Percentiles rank a stretch among this genome's conserved stretches.
These are phyloP conservation scores for Diaporthe humulicola DNA, from an alignment of 2,329 filamentous ascomycete species.

Conservation along the genomic window DNA sequence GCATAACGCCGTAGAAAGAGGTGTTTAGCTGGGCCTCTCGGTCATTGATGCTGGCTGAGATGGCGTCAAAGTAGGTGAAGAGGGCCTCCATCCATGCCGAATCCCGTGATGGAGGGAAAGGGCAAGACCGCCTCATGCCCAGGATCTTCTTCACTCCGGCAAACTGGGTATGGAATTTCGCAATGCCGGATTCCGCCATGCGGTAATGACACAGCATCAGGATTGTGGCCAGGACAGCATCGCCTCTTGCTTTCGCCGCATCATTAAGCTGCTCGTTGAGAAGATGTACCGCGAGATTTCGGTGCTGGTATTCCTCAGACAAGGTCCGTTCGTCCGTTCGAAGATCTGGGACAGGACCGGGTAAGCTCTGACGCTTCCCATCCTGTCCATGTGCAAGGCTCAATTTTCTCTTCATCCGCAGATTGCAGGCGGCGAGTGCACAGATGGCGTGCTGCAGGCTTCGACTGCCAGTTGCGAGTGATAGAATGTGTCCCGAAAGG, in stretches of 20 bases:
- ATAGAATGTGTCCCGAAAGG: conserved; percentile 86
- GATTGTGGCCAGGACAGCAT: conserved; percentile 89
- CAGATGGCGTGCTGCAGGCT: conserved; percentile 94
- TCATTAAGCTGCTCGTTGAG: conserved; percentile 89
- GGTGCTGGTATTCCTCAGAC: conserved; percentile 87
- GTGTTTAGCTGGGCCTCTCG: conserved; percentile 85
- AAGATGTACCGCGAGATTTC: conserved; percentile 81
- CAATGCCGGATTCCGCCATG: conserved; percentile 92
- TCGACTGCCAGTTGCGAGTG: conserved; percentile 81
- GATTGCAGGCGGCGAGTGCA: conserved; percentile 88
- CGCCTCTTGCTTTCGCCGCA: conserved; percentile 79
- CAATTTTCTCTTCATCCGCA: conserved; percentile 84
- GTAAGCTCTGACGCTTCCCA: conserved; percentile 64
- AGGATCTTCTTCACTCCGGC: conserved; percentile 93
- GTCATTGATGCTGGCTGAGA: conserved; percentile 92
- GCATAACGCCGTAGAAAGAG: conserved; percentile 69
- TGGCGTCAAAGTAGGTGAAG: conserved; percentile 95
- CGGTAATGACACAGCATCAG: conserved; percentile 92
- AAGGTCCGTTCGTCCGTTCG: conserved; percentile 73
- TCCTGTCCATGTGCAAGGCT: conserved; percentile 65
- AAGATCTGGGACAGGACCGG: conserved; percentile 51
- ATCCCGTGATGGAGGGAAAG: conserved; percentile 70
- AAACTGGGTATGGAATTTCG: conserved; percentile 93
- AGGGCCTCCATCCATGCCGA: conserved; percentile 92
- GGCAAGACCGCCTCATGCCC: conserved; percentile 74